Percentiles rank a stretch among this genome's conserved stretches.
phyloP scores from a whole-genome alignment of 106 monocot genomes.

The Triglochin maritima region DNA sequence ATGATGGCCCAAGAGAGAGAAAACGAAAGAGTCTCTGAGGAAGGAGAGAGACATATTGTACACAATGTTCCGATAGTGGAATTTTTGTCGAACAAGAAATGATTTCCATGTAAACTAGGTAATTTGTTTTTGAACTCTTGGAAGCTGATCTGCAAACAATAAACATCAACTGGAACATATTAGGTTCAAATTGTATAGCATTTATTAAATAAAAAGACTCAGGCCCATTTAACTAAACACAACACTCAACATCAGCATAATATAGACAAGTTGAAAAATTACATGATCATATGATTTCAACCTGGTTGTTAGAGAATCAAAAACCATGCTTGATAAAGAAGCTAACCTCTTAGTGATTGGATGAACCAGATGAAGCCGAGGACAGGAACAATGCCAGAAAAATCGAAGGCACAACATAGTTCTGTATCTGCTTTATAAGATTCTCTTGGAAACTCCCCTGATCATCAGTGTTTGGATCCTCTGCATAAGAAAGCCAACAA shows the following conservation, averaged over 20 bases:
- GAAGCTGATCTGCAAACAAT: conserved; percentile 77
- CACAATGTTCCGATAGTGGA: no score
- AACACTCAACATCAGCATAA: neutral
- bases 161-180: neutral
- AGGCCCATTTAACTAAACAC: neutral
- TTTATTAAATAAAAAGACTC: neutral
- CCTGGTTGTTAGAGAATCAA: neutral
- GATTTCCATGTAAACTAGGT: no score
- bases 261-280: neutral
- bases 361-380: conserved; percentile 40
- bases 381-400: conserved; percentile 65
- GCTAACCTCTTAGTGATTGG: conserved; percentile 70
- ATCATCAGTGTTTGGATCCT: conserved; percentile 63
- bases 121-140: conserved; percentile 98
- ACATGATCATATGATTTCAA: neutral
- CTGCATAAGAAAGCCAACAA: conserved; percentile 23
- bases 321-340: neutral
- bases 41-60: no score
- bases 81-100: no score
- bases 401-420: conserved; percentile 56
- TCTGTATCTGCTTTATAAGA: conserved; percentile 58
- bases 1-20: no score
- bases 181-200: no score
- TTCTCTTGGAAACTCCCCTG: conserved; percentile 53
- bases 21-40: no score